phyloP scores from a whole-genome alignment of 164 flowering plant species.

The Kingdonia uniflora region DNA sequence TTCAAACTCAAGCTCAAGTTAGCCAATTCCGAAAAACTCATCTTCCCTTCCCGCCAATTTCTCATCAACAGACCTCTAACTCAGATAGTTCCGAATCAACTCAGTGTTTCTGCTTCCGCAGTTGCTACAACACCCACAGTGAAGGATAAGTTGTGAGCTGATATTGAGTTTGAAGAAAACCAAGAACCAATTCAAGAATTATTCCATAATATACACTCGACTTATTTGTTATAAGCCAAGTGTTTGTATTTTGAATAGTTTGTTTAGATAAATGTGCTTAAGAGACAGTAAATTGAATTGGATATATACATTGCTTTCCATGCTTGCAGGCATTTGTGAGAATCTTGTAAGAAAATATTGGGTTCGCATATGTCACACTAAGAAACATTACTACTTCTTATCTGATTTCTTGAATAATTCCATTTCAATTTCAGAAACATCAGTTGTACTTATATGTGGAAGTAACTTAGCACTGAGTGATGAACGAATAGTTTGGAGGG shows the following conservation, averaged over 20 bases:
- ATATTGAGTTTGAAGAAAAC: conserved; percentile 42
- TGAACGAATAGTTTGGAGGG: conserved; percentile 69
- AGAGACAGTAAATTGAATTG: too few relatives aligned
- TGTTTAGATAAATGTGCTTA: too few relatives aligned
- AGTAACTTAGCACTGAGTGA: conserved; percentile 60
- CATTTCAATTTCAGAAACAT: conserved; percentile 59
- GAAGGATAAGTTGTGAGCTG: conserved; percentile 54
- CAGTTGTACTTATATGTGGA: conserved; percentile 59
- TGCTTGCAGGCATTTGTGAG: too few relatives aligned
- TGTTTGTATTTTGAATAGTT: too few relatives aligned
- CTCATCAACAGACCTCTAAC: conserved; percentile 8
- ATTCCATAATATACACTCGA: too few relatives aligned
- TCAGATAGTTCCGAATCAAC: conserved; percentile 1
- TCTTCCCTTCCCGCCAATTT: conserved; percentile 20
- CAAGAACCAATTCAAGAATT: conserved; percentile 51
- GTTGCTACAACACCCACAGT: conserved; percentile 12
- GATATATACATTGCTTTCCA: too few relatives aligned
- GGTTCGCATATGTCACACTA: too few relatives aligned
- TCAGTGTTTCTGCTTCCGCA: conserved; percentile 20
- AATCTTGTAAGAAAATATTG: too few relatives aligned
- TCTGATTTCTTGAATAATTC: too few relatives aligned
- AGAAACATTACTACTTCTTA: too few relatives aligned
- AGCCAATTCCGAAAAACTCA: conserved; percentile 8
- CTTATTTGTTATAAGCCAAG: conserved; percentile 39
- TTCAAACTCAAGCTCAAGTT: conserved; percentile 1